phyloP scores from a whole-genome alignment of 2,329 filamentous ascomycete species.

The Macroventuria anomochaeta region DNA sequence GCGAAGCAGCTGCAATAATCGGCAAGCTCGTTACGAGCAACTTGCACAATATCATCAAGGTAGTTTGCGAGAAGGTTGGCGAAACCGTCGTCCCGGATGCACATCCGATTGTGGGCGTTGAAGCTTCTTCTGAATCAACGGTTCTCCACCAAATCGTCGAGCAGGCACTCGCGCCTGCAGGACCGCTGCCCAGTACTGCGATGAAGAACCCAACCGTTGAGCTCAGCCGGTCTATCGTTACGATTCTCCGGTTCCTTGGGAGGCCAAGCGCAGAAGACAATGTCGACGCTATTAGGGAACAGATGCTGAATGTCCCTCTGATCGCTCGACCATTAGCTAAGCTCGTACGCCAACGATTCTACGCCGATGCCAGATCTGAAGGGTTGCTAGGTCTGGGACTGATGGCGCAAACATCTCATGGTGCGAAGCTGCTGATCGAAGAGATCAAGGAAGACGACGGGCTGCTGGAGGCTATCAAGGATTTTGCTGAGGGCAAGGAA shows the following conservation, averaged over 20 bases:
- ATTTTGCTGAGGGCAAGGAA: conserved; percentile 39
- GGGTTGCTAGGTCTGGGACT: conserved; percentile 45
- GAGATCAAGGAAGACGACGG: conserved; percentile 38
- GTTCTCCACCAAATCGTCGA: conserved; percentile 39
- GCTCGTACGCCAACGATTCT: conserved; percentile 47
- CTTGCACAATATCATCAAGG: conserved; percentile 39
- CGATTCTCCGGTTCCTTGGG: conserved; percentile 31
- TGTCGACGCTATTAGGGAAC: conserved; percentile 29
- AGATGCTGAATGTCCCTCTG: conserved; percentile 38
- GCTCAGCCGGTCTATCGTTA: conserved; percentile 26
- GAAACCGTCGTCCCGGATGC: conserved; percentile 19
- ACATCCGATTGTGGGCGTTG: conserved; percentile 18
- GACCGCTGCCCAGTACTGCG: conserved; percentile 44
- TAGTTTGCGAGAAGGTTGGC: conserved; percentile 32
- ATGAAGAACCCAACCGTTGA: conserved; percentile 50
- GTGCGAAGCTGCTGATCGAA: conserved; percentile 36
- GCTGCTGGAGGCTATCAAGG: conserved; percentile 43
- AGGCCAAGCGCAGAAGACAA: conserved; percentile 30
- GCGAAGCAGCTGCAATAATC: conserved; percentile 45
- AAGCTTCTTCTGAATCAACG: conserved; percentile 28
- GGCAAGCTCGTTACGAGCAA: conserved; percentile 44
- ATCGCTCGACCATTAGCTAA: conserved; percentile 41
- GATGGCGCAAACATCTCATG: conserved; percentile 40
- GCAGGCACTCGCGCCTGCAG: conserved; percentile 40
- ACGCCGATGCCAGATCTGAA: conserved; percentile 45